Evolutionary conservation across 73 alveolate genomes (phyloP).

Genomic region (Tetrahymena malaccensis): DNA sequence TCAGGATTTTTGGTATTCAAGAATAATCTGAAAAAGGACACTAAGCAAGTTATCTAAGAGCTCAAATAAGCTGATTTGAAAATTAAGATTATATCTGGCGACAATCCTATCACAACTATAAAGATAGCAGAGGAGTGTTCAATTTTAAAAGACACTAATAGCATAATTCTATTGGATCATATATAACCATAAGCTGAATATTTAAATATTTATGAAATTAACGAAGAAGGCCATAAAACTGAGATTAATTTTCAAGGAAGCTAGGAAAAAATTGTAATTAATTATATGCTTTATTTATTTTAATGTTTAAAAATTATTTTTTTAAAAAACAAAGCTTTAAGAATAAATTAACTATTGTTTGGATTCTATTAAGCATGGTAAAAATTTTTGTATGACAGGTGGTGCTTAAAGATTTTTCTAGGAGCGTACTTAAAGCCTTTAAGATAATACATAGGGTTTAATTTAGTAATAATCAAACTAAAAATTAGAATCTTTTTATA

Average conservation of each 20-base stretch:
- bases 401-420: background rate
- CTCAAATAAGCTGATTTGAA: background rate
- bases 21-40: background rate
- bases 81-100: conserved; percentile 12
- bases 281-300: too few species aligned
- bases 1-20: conserved; percentile 16
- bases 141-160: background rate
- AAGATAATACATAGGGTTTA: background rate
- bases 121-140: conserved; percentile 4
- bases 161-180: background rate
- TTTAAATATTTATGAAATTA: background rate
- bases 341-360: background rate
- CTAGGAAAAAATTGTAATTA: background rate
- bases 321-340: background rate
- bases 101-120: background rate
- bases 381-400: background rate
- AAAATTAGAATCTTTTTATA: background rate
- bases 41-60: background rate
- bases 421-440: background rate
- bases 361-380: background rate
- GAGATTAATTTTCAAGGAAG: background rate
- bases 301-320: too few species aligned
- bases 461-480: background rate
- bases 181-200: background rate
- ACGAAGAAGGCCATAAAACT: background rate